Evolutionary conservation across 1,139 yeast genomes (phyloP).

Genomic region (Sugiyamaella castrensis): DNA sequence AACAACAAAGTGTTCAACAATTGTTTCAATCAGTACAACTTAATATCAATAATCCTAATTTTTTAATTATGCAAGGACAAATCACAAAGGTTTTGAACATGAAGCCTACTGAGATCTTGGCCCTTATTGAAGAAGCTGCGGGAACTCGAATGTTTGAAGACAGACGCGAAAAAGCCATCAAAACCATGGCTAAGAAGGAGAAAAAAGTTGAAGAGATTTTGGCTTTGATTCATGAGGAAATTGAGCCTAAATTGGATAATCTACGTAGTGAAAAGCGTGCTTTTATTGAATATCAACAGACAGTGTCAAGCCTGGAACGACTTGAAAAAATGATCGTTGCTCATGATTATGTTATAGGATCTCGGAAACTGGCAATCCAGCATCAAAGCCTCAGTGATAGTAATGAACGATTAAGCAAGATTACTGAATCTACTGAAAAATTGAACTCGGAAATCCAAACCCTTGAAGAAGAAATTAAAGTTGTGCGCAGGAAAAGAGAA

Average conservation of each 20-base stretch:
- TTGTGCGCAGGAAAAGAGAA: constrained; percentile 54
- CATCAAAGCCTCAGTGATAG: constrained; percentile 35
- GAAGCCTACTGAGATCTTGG: constrained; percentile 87
- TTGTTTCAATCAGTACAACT: constrained; percentile 92
- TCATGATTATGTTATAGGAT: constrained; percentile 57
- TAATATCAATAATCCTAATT: constrained; percentile 94
- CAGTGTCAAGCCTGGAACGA: constrained; percentile 77
- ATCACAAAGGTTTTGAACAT: constrained; percentile 95
- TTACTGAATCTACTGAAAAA: constrained; percentile 41
- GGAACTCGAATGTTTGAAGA: constrained; percentile 97
- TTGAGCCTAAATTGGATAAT: constrained; percentile 86
- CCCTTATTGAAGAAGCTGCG: constrained; percentile 96
- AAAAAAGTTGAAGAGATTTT: constrained; percentile 77
- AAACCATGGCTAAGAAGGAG: constrained; percentile 89
- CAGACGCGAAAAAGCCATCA: constrained; percentile 85
- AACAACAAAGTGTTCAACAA: constrained; percentile 87
- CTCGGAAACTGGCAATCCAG: constrained; percentile 34
- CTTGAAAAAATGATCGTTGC: constrained; percentile 72
- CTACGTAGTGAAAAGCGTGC: constrained; percentile 76
- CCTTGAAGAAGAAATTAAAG: constrained; percentile 59
- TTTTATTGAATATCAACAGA: constrained; percentile 81
- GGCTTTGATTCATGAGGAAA: constrained; percentile 72
- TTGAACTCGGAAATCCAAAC: constrained; percentile 54
- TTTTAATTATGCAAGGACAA: constrained; percentile 97
- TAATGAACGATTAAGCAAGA: constrained; percentile 17